Evolutionary conservation across 2,329 filamentous ascomycete species (phyloP), one percentile per base, ranked within the genome.

Genomic region (Leptographium radiaticola): DNA sequence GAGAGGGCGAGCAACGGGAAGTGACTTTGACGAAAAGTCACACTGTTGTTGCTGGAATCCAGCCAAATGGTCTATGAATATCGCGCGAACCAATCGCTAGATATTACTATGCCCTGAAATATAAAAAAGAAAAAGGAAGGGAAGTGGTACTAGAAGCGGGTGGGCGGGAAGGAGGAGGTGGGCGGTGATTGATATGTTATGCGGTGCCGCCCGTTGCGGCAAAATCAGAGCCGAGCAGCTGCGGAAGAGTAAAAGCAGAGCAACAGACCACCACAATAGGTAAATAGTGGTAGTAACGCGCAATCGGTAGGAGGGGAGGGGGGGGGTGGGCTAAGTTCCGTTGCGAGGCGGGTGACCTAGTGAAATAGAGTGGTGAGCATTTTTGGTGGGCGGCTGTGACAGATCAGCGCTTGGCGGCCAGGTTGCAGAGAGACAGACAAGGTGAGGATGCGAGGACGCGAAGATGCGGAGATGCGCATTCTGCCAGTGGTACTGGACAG

Each of bases 181-280:
- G 48, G 33, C 30, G 53, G 49, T 53, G 50, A 47, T 51, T 60
- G 53, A 58, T 61, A 62, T 58, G 54, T 60, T 60, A 63, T 57
- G 56, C 56, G 54, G 56, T 61, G 61, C 63, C 62, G 62, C 62
- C 61, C 60, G 58, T 61, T 65, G 63, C 65, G 65, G 65, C 61
- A 68, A 66, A 66, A 65, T 61, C 65, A 64, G 56, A 51, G 51
- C n/a, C 42, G 44, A 51, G 38, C 49, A 20, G 33, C 20, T 42
- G 46, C 9, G 36, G 6, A 39, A 44, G 43, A 30, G 31, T n/a
- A 38, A 31, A 20, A 47, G 31, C 33, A 52, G 31, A 25, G 25
- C 38, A 42, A 25, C 36, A 39, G 50, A 45, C 40, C 30, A 52
- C 38, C 31, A 33, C n/a, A 52, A 52, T 55, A 52, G 51, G 42